Conservation (phyloP, 2,329 filamentous ascomycete species). For the Gliomastix tumulicola region DNA sequence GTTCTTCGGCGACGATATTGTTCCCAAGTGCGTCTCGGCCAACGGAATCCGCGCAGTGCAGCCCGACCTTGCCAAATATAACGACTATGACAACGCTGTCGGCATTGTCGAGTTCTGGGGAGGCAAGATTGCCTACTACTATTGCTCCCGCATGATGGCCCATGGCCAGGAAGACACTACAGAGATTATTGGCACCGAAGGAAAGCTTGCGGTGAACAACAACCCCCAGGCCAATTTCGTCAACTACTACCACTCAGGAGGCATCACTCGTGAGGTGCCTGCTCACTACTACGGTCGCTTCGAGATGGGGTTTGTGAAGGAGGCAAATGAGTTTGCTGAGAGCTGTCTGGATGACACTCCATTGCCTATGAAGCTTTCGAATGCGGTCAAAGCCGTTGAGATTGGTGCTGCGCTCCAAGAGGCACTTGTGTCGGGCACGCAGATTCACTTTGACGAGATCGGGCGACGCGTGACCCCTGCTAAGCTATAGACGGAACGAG, state of each 20-base stretch:
- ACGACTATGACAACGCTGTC: constrained; percentile 21
- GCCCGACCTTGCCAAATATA: constrained; percentile 20
- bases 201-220: constrained; percentile 54
- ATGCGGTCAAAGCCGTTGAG: constrained; percentile 50
- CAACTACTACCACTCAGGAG: constrained; percentile 41
- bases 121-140: constrained; percentile 58
- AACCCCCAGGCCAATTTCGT: constrained; percentile 49
- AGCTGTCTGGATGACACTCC: constrained; percentile 47
- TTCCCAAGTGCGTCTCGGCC: constrained; percentile 20
- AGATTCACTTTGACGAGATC: constrained; percentile 51
- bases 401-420: constrained; percentile 56
- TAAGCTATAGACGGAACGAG: constrained; percentile 17
- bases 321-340: constrained; percentile 56
- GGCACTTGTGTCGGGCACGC: constrained; percentile 43
- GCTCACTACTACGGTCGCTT: constrained; percentile 57
- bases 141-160: constrained; percentile 59
- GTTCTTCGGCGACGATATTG: constrained; percentile 21
- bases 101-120: constrained; percentile 60
- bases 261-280: constrained; percentile 50
- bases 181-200: constrained; percentile 60
- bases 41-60: constrained; percentile 22
- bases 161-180: constrained; percentile 61
- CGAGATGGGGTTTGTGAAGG: constrained; percentile 52
- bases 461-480: constrained; percentile 34
- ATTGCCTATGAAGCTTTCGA: constrained; percentile 47